Evolutionary conservation across 164 flowering plant species (phyloP).

Genomic region (Kalanchoe fedtschenkoi): DNA sequence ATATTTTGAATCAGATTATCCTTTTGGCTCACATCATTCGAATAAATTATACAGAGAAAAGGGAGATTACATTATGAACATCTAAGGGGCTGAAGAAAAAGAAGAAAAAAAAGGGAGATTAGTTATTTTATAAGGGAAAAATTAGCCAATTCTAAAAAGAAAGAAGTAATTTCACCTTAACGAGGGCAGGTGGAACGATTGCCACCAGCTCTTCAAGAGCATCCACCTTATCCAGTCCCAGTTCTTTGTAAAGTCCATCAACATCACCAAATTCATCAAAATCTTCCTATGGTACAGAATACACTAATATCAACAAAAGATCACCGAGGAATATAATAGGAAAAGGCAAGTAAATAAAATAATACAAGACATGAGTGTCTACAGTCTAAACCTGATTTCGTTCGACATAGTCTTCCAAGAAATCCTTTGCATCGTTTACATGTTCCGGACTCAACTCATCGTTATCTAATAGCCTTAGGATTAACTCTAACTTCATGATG

Average conservation of each 20-base stretch:
- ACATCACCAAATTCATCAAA: slow-evolving; percentile 95
- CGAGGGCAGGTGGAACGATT: slow-evolving; percentile 68
- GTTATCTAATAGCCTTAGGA: slow-evolving; percentile 86
- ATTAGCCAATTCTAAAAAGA: no score
- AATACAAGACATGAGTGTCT: not conserved
- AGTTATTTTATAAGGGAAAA: no score
- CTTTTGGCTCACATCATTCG: no score
- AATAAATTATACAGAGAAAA: no score
- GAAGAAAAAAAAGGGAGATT: no score
- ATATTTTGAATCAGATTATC: no score
- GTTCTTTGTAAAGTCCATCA: slow-evolving; percentile 73
- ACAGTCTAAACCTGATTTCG: slow-evolving; percentile 74
- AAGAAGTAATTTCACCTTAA: slow-evolving; percentile 52
- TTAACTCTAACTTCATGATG: slow-evolving; percentile 84
- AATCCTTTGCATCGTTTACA: slow-evolving; percentile 90
- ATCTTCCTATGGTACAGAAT: slow-evolving; percentile 50
- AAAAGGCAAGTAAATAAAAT: not conserved
- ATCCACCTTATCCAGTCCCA: slow-evolving; percentile 89
- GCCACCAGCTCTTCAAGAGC: slow-evolving; percentile 88
- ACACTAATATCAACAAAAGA: not conserved
- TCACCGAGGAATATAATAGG: not conserved
- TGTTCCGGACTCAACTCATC: slow-evolving; percentile 97
- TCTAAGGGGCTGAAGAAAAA: no score
- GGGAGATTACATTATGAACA: no score
- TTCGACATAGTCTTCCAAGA: slow-evolving; percentile 92